These are phyloP conservation scores for Knoxia roxburghii DNA, from an alignment of 257 asterid genomes.

Conservation along the genomic window DNA sequence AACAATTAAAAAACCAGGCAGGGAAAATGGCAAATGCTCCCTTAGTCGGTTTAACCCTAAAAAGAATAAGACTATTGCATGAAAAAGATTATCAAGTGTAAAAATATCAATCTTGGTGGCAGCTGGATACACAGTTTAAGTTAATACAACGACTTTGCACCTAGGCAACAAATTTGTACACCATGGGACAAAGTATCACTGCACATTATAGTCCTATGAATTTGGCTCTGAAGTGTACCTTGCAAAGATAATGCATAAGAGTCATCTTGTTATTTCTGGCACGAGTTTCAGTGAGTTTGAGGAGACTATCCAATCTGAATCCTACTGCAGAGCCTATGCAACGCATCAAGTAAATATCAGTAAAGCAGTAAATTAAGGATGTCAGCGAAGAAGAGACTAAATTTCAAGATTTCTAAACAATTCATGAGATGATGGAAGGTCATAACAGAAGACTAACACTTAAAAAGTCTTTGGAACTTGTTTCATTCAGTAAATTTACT, in stretches of 20 bases:
- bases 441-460: background rate
- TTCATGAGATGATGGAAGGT: background rate
- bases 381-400: conserved; percentile 6
- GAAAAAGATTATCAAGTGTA: background rate
- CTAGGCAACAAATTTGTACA: conserved; percentile 2
- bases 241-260: conserved; percentile 95
- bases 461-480: background rate
- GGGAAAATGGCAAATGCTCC: background rate
- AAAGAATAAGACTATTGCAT: background rate
- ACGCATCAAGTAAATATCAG: conserved; percentile 19
- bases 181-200: background rate
- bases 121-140: background rate
- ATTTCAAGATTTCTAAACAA: background rate
- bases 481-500: background rate
- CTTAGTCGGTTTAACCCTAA: background rate
- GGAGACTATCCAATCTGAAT: conserved; percentile 92
- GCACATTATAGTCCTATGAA: background rate
- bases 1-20: background rate
- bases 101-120: background rate
- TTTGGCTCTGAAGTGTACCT: conserved; percentile 34
- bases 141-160: background rate
- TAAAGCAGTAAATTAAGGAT: background rate
- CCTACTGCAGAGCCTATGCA: conserved; percentile 85
- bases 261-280: conserved; percentile 95
- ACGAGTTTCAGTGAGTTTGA: conserved; percentile 91